These are phyloP conservation scores for Eudorina sp. DNA, from an alignment of 139 green algal species.

Conservation along the genomic window DNA sequence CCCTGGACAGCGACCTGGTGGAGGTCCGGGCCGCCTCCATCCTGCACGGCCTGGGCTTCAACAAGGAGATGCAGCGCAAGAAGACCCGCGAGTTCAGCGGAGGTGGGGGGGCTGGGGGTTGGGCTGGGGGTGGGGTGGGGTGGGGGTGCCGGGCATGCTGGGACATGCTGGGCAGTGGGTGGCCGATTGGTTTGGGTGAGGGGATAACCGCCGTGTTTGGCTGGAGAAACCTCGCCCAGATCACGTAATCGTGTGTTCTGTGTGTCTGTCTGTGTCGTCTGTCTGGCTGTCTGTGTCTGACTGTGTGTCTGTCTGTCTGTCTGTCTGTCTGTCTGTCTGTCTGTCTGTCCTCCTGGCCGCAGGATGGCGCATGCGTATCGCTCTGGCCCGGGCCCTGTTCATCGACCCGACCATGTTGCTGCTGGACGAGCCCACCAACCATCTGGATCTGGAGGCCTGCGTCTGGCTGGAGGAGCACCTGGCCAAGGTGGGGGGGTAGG, in stretches of 20 bases:
- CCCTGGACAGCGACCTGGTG: conserved; percentile 83
- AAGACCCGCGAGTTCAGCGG: conserved; percentile 93
- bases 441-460: conserved; percentile 94
- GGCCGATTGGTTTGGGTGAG: no score
- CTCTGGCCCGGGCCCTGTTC: conserved; percentile 93
- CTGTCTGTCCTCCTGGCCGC: background rate
- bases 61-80: conserved; percentile 83
- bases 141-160: background rate
- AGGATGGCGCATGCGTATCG: conserved; percentile 97
- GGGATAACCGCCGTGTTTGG: no score
- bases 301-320: background rate
- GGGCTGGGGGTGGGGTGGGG: background rate
- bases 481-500: conserved; percentile 74
- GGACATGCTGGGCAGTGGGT: no score
- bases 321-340: background rate
- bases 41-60: conserved; percentile 96
- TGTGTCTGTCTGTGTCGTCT: background rate
- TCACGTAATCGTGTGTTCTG: background rate
- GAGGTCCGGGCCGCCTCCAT: conserved; percentile 89
- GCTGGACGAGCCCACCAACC: conserved; percentile 86
- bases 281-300: background rate
- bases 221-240: no score
- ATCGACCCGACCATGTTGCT: conserved; percentile 79
- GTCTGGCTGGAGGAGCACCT: conserved; percentile 98
- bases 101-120: background rate